Evolutionary conservation across 345 rosid species (phyloP).

Genomic region (Eucalyptus guilfoylei): DNA sequence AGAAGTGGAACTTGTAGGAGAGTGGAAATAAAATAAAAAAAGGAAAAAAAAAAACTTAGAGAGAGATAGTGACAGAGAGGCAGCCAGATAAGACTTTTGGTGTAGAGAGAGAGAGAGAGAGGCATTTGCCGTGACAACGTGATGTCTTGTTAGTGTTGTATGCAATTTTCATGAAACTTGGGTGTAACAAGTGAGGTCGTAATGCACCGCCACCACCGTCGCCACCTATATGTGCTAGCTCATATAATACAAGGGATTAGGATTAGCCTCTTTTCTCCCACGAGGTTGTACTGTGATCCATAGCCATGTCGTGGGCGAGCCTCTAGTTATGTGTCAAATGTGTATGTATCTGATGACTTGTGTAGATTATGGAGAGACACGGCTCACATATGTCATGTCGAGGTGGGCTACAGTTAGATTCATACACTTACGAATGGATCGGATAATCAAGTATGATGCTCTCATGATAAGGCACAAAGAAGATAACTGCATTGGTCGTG

Average conservation of each 20-base stretch:
- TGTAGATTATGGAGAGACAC: neutral
- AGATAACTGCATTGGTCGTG: accelerated
- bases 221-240: neutral
- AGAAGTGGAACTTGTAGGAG: neutral
- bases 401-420: accelerated
- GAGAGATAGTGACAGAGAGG: conserved; percentile 31
- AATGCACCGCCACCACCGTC: neutral
- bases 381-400: accelerated
- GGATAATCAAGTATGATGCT: neutral
- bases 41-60: neutral
- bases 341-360: neutral
- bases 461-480: neutral
- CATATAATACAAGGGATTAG: neutral
- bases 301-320: neutral
- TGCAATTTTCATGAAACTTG: neutral
- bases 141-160: neutral
- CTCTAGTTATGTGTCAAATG: accelerated
- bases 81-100: conserved; percentile 29
- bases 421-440: neutral
- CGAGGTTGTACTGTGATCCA: neutral
- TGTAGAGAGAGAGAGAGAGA: neutral
- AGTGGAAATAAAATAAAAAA: conserved; percentile 10
- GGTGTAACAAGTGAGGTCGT: neutral
- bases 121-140: conserved; percentile 11
- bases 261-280: neutral